Percentiles rank a stretch among this genome's conserved stretches.
Conservation (phyloP, 2,329 filamentous ascomycete genomes). For the Trichoderma sp. region DNA sequence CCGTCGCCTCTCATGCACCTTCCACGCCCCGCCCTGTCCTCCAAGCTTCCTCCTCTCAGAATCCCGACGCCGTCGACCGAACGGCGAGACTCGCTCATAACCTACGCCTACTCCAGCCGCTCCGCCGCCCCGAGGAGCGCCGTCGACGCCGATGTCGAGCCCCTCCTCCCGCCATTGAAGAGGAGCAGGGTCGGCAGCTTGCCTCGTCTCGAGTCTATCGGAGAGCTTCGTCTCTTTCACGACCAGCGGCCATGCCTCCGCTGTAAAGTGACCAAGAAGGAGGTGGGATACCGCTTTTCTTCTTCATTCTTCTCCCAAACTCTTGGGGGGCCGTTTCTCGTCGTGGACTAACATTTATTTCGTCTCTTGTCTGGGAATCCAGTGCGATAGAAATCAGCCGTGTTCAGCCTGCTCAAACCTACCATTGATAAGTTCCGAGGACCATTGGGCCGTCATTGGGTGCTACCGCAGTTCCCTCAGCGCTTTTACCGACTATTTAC, state of each 20-base stretch:
- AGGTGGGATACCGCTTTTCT: slow-evolving; percentile 36
- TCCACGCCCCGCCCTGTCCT: slow-evolving; percentile 32
- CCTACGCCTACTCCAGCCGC: slow-evolving; percentile 39
- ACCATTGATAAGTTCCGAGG: slow-evolving; percentile 36
- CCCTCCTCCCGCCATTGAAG: slow-evolving; percentile 54
- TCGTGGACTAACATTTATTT: neutral
- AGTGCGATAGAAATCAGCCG: slow-evolving; percentile 53
- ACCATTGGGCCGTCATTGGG: slow-evolving; percentile 49
- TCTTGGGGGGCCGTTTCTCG: neutral
- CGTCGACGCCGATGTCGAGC: slow-evolving; percentile 48
- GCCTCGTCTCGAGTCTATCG: slow-evolving; percentile 55
- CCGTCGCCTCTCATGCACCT: slow-evolving; percentile 37
- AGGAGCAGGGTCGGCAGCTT: slow-evolving; percentile 48
- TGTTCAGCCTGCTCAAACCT: slow-evolving; percentile 47
- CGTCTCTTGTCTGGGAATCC: neutral
- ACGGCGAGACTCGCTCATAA: slow-evolving; percentile 27
- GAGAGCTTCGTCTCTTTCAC: slow-evolving; percentile 50
- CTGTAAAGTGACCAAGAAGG: slow-evolving; percentile 46
- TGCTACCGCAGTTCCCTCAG: slow-evolving; percentile 50
- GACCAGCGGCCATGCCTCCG: slow-evolving; percentile 50
- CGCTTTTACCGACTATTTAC: slow-evolving; percentile 47
- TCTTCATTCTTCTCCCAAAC: neutral
- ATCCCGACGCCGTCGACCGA: slow-evolving; percentile 32
- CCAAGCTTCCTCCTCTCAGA: slow-evolving; percentile 30
- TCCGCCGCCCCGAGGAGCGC: slow-evolving; percentile 36